Evolutionary conservation across 169 alveolate species (phyloP), one percentile per base, ranked within the genome.

Genomic region (Plasmodium reichenowi): DNA sequence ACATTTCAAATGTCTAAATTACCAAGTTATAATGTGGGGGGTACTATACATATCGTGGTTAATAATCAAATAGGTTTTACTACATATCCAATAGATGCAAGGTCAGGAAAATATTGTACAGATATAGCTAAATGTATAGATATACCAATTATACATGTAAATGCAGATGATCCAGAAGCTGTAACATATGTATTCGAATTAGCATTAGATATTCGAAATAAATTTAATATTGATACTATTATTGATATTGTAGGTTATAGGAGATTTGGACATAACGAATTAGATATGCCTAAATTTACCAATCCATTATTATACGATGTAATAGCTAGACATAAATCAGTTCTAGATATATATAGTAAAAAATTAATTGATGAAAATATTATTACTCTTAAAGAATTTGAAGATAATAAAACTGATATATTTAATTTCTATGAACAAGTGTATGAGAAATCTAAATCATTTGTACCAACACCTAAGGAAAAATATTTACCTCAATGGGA

Each of bases 21-120:
- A 17, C 96, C 96, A 12, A 95, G 96, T 64, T 98, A 96, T 88
- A 70, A 88, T 58, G 96, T 95, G 9, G 99, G 99, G 26, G 99
- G 99, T 17, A 96, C 98, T 17, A 95, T 97, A 58, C 98, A 96
- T 72, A 91, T 96, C 22, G 98, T 98, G 3, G 98, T 97, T 20
- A 97, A 97, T 93, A 98, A 98, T 85, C 97, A 98, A 74, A 96
- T 98, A 63, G 99, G 99, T 8, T 98, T 98, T 80, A 98, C 99
- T 8, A 97, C 99, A 20, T 92, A 93, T 63, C 99, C 99, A 12
- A 93, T 88, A 67, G 98, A 97, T 56, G 94, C 97, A 43, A 93
- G 99, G 66, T 91, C 98, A 32, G 97, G 98, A 13, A 92, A 94
- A 2, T 96, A 96, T 86, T 96, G 98, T 54, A 96, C 99, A 7